Evolutionary conservation across 805 yeast genomes (phyloP), one percentile per base, ranked within the genome.

Genomic region (Lachancea nothofagi): DNA sequence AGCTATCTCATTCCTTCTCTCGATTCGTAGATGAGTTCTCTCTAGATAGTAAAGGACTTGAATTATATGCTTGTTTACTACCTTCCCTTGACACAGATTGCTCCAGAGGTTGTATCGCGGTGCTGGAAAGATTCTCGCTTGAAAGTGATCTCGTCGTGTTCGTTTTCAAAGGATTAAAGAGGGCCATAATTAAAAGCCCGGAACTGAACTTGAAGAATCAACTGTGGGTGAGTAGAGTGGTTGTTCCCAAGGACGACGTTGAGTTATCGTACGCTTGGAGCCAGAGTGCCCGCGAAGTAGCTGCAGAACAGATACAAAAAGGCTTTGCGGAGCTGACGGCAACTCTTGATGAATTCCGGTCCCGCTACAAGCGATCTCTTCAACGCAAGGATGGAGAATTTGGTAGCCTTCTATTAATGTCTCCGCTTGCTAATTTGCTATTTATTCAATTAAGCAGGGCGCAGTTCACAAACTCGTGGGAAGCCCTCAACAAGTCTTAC

Each of bases 371-470:
- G 28, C 42, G 50, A 2, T 33, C 50, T 24, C 51, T 48, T n/a
- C 54, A 53, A 25, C 46, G 47, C 5, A 41, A 40, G 4, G 39
- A 58, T 8, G 45, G 43, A 15, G 43, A 44, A 0, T 49, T 40
- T 28, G 53, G 48, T 12, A 50, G 60, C 26, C 59, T 79, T 10
- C 53, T 77, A 17, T 64, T 74, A 2, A 59, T 80, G 15, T 70
- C 80, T 8, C 88, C 88, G 0, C 57, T 80, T 38, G 76, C 83
- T 0, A 72, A 72, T 45, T 70, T 79, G 0, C 59, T 80, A n/a
- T 72, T 68, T 46, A 54, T 74, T 33, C 84, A 78, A 52, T 62
- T 80, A 38, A 68, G 69, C 2, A 64, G 56, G 12, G 67, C 72
- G 26, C 74, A 69, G 38, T 74, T 73, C 43, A 60, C 64, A 14